These are phyloP conservation scores for Dictyostelium discoideum DNA, from an alignment of 78 protist genomes.

Conservation along the genomic window DNA sequence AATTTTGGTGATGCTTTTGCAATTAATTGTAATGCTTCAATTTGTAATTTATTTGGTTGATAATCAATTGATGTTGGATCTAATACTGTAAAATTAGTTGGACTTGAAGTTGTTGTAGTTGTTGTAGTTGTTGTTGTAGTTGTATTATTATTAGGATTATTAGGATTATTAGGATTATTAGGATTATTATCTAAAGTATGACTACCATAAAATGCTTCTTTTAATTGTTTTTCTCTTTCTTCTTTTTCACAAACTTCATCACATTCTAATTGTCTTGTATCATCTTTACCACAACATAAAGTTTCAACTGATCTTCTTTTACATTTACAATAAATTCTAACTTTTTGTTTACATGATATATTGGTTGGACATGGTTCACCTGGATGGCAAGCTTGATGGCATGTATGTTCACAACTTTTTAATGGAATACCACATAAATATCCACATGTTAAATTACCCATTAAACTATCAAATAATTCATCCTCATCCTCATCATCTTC, in stretches of 20 bases:
- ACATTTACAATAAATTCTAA: constrained; percentile 71
- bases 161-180: not conserved
- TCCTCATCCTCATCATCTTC: not conserved
- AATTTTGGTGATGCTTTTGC: constrained; percentile 53
- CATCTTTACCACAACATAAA: constrained; percentile 60
- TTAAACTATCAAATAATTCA: not conserved
- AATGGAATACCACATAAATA: constrained; percentile 39
- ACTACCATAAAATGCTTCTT: constrained; percentile 42
- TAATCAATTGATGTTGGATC: not conserved
- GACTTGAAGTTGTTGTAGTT: not conserved
- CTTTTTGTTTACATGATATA: constrained; percentile 57
- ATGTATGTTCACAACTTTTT: constrained; percentile 74
- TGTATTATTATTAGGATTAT: not conserved
- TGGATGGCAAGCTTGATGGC: constrained; percentile 82
- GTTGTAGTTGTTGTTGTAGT: not conserved
- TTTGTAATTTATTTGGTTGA: not conserved
- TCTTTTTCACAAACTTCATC: constrained; percentile 81
- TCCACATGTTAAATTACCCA: constrained; percentile 47
- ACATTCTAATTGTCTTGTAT: constrained; percentile 69
- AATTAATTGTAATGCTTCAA: constrained; percentile 24
- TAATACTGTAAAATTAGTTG: not conserved
- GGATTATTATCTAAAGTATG: not conserved
- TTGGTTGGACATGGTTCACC: constrained; percentile 82
- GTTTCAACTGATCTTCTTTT: constrained; percentile 72
- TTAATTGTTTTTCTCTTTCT: constrained; percentile 56